A percentile compares a stretch with the other conserved stretches of the same genome.
Conservation (phyloP, 139 green algal species). For the Nannochloris sp. region DNA sequence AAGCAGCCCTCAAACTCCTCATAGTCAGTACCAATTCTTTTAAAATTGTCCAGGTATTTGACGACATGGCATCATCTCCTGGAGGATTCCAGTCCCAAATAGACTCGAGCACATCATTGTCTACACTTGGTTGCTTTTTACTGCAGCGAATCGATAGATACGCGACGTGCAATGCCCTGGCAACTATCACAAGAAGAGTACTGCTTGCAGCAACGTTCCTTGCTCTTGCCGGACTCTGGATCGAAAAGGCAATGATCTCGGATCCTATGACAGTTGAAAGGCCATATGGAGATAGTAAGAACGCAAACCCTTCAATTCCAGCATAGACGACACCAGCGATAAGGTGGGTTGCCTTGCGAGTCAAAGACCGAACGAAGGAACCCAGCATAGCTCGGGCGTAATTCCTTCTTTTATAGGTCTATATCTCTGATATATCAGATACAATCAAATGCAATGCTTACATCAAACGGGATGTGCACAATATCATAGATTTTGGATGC, state of each 20-base stretch:
- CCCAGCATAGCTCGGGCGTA: background rate
- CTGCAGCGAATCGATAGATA: background rate
- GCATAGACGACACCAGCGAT: background rate
- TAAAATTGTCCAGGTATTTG: conserved; percentile 17
- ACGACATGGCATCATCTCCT: background rate
- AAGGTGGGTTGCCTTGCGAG: background rate
- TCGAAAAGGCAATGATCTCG: conserved; percentile 6
- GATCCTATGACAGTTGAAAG: background rate
- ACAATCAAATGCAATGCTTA: too few species aligned
- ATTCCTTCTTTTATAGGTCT: background rate
- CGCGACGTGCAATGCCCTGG: background rate
- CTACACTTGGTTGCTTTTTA: background rate
- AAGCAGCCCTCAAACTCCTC: conserved; percentile 2
- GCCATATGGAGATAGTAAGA: conserved; percentile 2
- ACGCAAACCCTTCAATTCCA: conserved; percentile 17
- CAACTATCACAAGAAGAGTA: background rate
- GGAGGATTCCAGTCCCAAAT: conserved; percentile 25
- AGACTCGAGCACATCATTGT: background rate
- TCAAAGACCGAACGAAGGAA: background rate
- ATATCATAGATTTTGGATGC: background rate
- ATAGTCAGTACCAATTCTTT: conserved; percentile 10
- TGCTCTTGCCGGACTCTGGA: too few species aligned
- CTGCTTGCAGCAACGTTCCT: background rate
- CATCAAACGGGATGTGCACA: too few species aligned
- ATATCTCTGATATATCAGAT: too few species aligned